Conservation (phyloP, 371 early-diverging fungal genomes). For the Ordospora pajunii region DNA sequence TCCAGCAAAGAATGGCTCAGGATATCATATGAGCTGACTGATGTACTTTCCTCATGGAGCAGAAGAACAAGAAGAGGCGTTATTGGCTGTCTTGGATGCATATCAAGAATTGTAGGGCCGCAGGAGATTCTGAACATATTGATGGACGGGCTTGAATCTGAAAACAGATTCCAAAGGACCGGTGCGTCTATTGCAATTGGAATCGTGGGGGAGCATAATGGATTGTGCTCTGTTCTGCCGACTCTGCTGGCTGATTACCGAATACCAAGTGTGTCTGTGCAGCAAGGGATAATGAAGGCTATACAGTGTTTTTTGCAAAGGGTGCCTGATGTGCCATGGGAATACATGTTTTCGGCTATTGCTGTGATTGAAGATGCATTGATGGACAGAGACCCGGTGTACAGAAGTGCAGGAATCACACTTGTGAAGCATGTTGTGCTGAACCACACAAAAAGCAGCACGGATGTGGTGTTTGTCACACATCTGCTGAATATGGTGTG, state of each 20-base stretch:
- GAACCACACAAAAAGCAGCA: conserved; percentile 24
- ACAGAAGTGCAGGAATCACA: conserved; percentile 84
- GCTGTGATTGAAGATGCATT: conserved; percentile 87
- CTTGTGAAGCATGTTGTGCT: conserved; percentile 65
- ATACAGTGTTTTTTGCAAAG: conserved; percentile 88
- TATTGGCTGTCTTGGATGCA: conserved; percentile 88
- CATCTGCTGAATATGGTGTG: conserved; percentile 85
- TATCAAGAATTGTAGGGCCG: conserved; percentile 93
- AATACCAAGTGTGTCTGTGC: conserved; percentile 86
- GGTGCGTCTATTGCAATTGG: conserved; percentile 92
- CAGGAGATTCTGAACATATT: conserved; percentile 91
- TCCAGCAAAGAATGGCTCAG: conserved; percentile 86
- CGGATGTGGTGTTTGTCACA: conserved; percentile 74
- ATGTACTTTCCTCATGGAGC: conserved; percentile 82
- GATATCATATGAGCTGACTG: conserved; percentile 85
- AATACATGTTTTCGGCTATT: conserved; percentile 80
- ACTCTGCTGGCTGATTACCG: conserved; percentile 94
- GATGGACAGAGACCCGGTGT: conserved; percentile 86
- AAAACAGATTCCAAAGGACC: conserved; percentile 89
- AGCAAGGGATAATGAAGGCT: conserved; percentile 87
- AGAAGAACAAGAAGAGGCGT: conserved; percentile 84
- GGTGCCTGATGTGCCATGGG: conserved; percentile 84
- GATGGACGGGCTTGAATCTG: conserved; percentile 86
- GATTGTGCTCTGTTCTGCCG: conserved; percentile 75
- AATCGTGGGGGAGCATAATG: conserved; percentile 64